These are phyloP conservation scores for Myriangium duriaei DNA, from an alignment of 2,329 filamentous ascomycete species.

Conservation along the genomic window DNA sequence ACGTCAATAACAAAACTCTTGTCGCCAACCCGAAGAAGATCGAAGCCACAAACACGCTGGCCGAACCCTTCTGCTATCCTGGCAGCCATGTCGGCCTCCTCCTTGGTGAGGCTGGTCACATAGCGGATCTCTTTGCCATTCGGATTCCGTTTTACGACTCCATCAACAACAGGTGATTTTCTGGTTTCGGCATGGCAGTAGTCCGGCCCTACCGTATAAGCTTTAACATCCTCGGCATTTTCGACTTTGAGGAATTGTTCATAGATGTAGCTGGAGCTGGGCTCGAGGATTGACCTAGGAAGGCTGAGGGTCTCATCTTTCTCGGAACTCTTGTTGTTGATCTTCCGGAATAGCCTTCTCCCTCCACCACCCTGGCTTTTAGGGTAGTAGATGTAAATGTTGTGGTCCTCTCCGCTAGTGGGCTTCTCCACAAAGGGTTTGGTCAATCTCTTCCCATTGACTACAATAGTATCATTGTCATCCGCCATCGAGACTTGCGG, in stretches of 20 bases:
- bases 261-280: constrained; percentile 78
- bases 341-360: constrained; percentile 84
- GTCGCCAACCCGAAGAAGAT: constrained; percentile 73
- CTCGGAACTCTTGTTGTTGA: constrained; percentile 98
- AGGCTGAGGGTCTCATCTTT: constrained; percentile 65
- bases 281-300: constrained; percentile 72
- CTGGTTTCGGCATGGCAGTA: constrained; percentile 96
- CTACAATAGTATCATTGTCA: constrained; percentile 73
- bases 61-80: constrained; percentile 88
- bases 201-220: constrained; percentile 84
- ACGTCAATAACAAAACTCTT: constrained; percentile 97
- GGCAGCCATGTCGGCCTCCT: constrained; percentile 75
- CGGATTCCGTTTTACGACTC: constrained; percentile 86
- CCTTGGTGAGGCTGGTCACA: constrained; percentile 67
- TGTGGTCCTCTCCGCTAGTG: constrained; percentile 96
- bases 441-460: constrained; percentile 68
- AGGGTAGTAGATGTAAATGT: constrained; percentile 96
- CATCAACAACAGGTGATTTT: constrained; percentile 94
- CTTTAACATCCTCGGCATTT: constrained; percentile 96
- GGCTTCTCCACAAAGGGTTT: constrained; percentile 99
- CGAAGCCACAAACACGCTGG: constrained; percentile 90
- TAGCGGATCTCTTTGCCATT: constrained; percentile 96
- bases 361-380: constrained; percentile 78
- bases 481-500: constrained; percentile 71
- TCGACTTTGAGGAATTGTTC: constrained; percentile 95